Evolutionary conservation across 108 stramenopile genomes (phyloP).

Genomic region (Pseudonitzschia multistriata): DNA sequence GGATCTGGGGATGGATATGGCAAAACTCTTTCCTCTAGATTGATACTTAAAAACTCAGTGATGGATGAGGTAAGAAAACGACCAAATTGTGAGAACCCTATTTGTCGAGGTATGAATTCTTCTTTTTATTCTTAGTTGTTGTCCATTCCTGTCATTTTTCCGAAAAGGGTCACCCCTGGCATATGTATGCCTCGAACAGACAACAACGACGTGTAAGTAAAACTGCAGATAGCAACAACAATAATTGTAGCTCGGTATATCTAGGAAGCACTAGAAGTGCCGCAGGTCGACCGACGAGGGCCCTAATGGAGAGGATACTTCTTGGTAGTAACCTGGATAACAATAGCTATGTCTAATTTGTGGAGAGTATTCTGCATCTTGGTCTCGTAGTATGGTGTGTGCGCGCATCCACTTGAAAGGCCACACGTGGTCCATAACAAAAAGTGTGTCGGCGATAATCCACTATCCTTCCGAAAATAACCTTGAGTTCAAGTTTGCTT

Average conservation of each 20-base stretch:
- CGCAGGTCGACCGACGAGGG: slow-evolving; percentile 54
- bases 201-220: neutral
- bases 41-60: slow-evolving; percentile 54
- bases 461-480: too few species aligned
- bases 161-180: slow-evolving; percentile 47
- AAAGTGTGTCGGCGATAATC: too few species aligned
- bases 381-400: too few species aligned
- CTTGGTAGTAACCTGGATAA: neutral
- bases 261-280: slow-evolving; percentile 53
- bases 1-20: neutral
- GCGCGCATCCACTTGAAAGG: too few species aligned
- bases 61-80: slow-evolving; percentile 43
- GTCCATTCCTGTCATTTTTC: neutral
- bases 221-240: neutral
- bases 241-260: slow-evolving; percentile 39
- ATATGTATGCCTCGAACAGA: slow-evolving; percentile 52
- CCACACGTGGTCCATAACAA: too few species aligned
- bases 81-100: too few species aligned
- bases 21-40: neutral
- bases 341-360: too few species aligned
- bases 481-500: neutral
- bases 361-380: too few species aligned
- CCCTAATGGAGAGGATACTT: slow-evolving; percentile 36
- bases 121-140: neutral
- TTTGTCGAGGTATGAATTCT: neutral